A percentile compares a stretch with the other conserved stretches of the same genome.
phyloP scores from a whole-genome alignment of 2,329 filamentous ascomycete genomes.

The Bipolaris oryzae region DNA sequence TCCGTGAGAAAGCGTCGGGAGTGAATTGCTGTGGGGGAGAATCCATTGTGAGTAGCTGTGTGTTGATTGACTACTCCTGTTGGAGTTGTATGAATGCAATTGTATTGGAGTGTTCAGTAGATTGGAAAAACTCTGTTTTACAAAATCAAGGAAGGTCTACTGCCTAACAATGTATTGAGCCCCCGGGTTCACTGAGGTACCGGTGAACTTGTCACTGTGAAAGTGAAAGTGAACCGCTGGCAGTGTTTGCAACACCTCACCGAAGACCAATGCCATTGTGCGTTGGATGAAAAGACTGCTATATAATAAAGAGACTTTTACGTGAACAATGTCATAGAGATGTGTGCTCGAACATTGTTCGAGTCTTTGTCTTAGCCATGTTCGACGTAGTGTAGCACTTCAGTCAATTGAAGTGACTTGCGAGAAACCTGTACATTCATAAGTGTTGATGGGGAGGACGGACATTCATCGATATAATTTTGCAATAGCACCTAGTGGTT shows the following conservation, averaged over 20 bases:
- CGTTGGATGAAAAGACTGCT: background rate
- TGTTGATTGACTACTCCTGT: background rate
- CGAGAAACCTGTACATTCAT: background rate
- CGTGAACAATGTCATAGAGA: background rate
- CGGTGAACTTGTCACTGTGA: background rate
- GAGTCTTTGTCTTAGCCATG: background rate
- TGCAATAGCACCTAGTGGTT: background rate
- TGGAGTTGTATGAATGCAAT: background rate
- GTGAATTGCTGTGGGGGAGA: background rate
- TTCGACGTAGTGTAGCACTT: background rate
- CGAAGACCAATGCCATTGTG: background rate
- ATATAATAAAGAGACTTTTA: background rate
- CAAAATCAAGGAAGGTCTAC: no score
- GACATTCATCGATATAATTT: background rate
- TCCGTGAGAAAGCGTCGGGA: background rate
- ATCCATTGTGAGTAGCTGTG: background rate
- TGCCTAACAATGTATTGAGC: background rate
- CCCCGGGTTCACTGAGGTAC: background rate
- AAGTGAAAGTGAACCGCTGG: background rate
- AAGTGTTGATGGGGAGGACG: background rate
- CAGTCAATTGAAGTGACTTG: background rate
- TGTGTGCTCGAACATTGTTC: background rate
- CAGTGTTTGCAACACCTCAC: background rate
- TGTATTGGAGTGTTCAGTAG: background rate
- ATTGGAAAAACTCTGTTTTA: background rate